These are phyloP conservation scores for Metschnikowia colocasiae DNA, from an alignment of 805 yeast species.

Conservation along the genomic window DNA sequence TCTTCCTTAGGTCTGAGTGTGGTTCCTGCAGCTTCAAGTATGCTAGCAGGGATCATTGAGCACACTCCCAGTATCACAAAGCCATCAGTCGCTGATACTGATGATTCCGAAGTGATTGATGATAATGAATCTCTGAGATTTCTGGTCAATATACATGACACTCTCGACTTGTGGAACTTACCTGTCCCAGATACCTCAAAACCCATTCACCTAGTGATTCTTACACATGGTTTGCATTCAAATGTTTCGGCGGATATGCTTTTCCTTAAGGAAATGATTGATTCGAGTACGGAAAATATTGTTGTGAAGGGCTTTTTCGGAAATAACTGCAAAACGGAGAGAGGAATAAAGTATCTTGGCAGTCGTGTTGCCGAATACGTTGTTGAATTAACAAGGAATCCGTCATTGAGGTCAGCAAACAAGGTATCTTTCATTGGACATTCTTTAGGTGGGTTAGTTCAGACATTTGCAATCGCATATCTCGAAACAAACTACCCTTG, in stretches of 20 bases:
- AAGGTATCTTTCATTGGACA: slow-evolving; percentile 88
- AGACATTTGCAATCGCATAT: slow-evolving; percentile 86
- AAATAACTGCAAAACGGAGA: slow-evolving; percentile 83
- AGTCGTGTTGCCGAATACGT: slow-evolving; percentile 73
- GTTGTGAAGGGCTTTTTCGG: slow-evolving; percentile 80
- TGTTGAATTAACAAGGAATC: slow-evolving; percentile 49
- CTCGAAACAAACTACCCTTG: slow-evolving; percentile 64
- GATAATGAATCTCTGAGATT: slow-evolving; percentile 23
- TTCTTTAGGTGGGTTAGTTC: slow-evolving; percentile 90
- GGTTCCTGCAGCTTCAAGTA: not conserved
- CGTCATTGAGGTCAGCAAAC: slow-evolving; percentile 38
- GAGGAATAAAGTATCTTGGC: slow-evolving; percentile 84
- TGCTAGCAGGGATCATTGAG: slow-evolving; percentile 12
- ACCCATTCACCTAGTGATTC: slow-evolving; percentile 77
- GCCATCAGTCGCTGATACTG: slow-evolving; percentile 16
- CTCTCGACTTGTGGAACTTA: slow-evolving; percentile 70
- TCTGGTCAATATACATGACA: slow-evolving; percentile 51
- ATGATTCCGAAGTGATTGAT: not conserved
- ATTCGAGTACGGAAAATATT: slow-evolving; percentile 57
- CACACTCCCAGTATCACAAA: slow-evolving; percentile 20
- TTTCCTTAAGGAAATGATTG: slow-evolving; percentile 77
- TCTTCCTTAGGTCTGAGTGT: not conserved
- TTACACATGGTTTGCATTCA: slow-evolving; percentile 92
- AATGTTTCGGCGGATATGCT: slow-evolving; percentile 89
- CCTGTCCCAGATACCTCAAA: slow-evolving; percentile 46